Base-by-base conservation (phyloP, 176 grass and related monocot genomes). In the Miscanthus lutarioriparius region DNA sequence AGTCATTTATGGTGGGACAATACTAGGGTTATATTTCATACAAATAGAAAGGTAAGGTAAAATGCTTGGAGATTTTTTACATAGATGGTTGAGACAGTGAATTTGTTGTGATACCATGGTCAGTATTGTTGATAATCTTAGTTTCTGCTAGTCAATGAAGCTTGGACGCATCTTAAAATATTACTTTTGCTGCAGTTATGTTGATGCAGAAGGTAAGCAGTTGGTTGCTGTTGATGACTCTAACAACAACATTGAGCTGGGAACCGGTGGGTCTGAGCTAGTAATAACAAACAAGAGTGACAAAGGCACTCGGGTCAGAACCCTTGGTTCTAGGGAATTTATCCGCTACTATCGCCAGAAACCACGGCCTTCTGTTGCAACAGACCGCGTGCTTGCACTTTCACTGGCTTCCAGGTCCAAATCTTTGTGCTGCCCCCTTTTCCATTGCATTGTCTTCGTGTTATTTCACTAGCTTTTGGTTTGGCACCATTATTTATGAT, bases 291-390 rank as follows among this genome's bases (percentile, higher is more conserved):
- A 83, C 36, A 99, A 91, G 86, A 86, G 37, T 16, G 93, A 91
- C 30, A 87, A 87, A 73, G 91, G 91, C 19, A 87, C 82, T 26
- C 88, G 70, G 1, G 82, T 94, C 70, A 85, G 66, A 72, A 88
- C 89, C 71, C 79, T 99, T 68, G 93, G 96, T 72, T 99, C 93
- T 72, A 72, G 91, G 22, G 91, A 96, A 71, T 99, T 92, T 82
- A 86, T 96, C n/a, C 87, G 91, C 75, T 96, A 96, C 79, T 96
- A 96, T 68, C 87, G 91, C 36, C 96, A 96, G 86, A 99, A 92
- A 59, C 96, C 96, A 54, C 86, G 79, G 25, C 96, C 93, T 86
- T 93, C 96, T 49, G 80, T 87, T 86, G 70, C 91, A 67, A 87
- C 56, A 33, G 84, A 96, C 36, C 80, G 88, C 70, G 91, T 88